These are phyloP conservation scores for Schwanniomyces pseudopolymorphus DNA, from an alignment of 805 yeast genomes.

Conservation along the genomic window DNA sequence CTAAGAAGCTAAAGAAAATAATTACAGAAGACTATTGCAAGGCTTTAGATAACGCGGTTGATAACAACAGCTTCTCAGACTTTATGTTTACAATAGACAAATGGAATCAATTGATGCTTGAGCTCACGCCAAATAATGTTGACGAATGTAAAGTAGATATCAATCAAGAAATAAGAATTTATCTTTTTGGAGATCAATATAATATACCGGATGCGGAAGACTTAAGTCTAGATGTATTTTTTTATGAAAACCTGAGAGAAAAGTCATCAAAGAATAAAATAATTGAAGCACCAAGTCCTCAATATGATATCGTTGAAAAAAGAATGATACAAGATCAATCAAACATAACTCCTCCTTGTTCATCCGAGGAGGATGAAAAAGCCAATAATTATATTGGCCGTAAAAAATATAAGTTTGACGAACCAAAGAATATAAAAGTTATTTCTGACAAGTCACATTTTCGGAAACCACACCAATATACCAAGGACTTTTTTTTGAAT, in stretches of 20 bases:
- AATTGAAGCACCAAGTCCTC: constrained; percentile 3
- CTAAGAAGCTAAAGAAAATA: constrained; percentile 26
- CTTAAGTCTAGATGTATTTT: constrained; percentile 18
- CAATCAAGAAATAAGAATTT: constrained; percentile 21
- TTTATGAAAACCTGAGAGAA: constrained; percentile 12
- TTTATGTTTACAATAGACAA: constrained; percentile 39
- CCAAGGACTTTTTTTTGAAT: constrained; percentile 17
- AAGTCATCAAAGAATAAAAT: constrained; percentile 8
- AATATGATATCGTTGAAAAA: constrained; percentile 2
- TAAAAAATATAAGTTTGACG: background rate
- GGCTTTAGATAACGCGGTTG: constrained; percentile 28
- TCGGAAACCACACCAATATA: constrained; percentile 22
- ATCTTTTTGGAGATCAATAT: constrained; percentile 12
- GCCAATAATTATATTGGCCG: background rate
- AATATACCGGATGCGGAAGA: constrained; percentile 15
- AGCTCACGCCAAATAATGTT: constrained; percentile 30
- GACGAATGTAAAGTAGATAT: constrained; percentile 18
- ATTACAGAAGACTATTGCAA: constrained; percentile 34
- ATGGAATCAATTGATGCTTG: constrained; percentile 41
- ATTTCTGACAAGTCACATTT: background rate
- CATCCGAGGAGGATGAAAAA: constrained; percentile 7
- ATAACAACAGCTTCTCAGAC: constrained; percentile 29
- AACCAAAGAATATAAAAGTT: background rate
- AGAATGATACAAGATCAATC: background rate
- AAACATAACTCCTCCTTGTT: constrained; percentile 6